phyloP scores from a whole-genome alignment of 2,329 filamentous ascomycete genomes.

The Dichotomopilus funicola region DNA sequence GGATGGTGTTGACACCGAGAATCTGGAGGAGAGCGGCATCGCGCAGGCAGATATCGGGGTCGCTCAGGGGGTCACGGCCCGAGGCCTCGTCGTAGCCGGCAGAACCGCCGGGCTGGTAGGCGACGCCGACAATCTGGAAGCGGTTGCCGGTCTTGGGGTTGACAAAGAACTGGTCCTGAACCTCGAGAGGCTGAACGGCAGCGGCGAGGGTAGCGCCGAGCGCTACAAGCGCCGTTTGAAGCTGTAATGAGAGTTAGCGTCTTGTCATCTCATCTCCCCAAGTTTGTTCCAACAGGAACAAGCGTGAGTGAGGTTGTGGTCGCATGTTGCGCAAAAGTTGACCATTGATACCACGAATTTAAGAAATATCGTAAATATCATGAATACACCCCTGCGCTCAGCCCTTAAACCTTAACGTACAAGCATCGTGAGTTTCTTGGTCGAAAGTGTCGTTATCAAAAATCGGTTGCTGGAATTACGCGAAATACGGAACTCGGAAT shows the following conservation, averaged over 20 bases:
- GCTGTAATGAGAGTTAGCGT: slow-evolving; percentile 21
- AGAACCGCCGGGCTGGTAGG: slow-evolving; percentile 63
- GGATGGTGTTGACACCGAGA: slow-evolving; percentile 60
- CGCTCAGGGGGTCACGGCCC: slow-evolving; percentile 53
- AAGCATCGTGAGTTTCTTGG: slow-evolving; percentile 6
- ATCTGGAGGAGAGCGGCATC: slow-evolving; percentile 61
- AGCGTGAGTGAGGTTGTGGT: background rate
- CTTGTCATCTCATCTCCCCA: background rate
- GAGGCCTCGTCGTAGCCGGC: slow-evolving; percentile 51
- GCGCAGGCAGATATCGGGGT: slow-evolving; percentile 52
- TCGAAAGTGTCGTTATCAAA: background rate
- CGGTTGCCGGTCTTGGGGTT: slow-evolving; percentile 51
- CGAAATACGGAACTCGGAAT: background rate
- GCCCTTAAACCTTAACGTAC: background rate
- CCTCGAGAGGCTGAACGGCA: slow-evolving; percentile 52
- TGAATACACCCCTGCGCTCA: background rate
- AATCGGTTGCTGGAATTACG: background rate
- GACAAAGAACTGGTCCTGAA: slow-evolving; percentile 53
- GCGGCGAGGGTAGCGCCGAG: slow-evolving; percentile 46
- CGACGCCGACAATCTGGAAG: slow-evolving; percentile 61
- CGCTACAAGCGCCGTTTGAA: slow-evolving; percentile 43
- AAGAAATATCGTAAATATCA: too few species aligned
- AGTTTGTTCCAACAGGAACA: background rate
- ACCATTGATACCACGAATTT: too few species aligned
- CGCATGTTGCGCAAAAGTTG: background rate